A percentile compares a stretch with the other conserved stretches of the same genome.
These are phyloP conservation scores for Brassica napus DNA, from an alignment of 345 rosid genomes.

Conservation along the genomic window DNA sequence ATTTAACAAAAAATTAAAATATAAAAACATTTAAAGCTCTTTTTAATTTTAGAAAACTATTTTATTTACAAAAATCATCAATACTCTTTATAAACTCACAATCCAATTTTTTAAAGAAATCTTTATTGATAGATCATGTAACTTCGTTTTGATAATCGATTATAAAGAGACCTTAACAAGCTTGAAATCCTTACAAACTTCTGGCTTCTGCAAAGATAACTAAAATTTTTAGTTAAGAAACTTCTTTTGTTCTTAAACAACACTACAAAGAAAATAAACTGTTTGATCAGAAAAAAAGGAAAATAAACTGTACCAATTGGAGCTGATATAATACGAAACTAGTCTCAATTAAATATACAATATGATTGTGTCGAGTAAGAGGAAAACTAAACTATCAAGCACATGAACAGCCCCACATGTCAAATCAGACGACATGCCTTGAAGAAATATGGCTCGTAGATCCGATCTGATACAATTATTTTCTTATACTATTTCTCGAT, in stretches of 20 bases:
- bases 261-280: not conserved
- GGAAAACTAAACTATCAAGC: constrained; percentile 32
- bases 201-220: not conserved
- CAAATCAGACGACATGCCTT: constrained; percentile 35
- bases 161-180: not conserved
- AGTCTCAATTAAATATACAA: constrained; percentile 26
- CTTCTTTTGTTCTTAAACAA: not conserved
- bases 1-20: too few species aligned
- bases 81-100: not conserved
- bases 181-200: not conserved
- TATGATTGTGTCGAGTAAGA: constrained; percentile 37
- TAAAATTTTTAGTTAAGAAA: not conserved
- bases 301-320: not conserved
- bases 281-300: too few species aligned
- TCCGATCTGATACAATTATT: constrained; percentile 39
- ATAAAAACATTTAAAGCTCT: not conserved
- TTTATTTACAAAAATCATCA: not conserved
- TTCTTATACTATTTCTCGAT: constrained; percentile 12
- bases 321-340: not conserved
- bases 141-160: not conserved
- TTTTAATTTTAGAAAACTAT: not conserved
- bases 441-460: constrained; percentile 36
- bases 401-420: constrained; percentile 43
- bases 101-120: not conserved
- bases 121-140: not conserved